Evolutionary conservation across 768 basidiomycete species (phyloP).

Genomic region (Mycena latifolia): DNA sequence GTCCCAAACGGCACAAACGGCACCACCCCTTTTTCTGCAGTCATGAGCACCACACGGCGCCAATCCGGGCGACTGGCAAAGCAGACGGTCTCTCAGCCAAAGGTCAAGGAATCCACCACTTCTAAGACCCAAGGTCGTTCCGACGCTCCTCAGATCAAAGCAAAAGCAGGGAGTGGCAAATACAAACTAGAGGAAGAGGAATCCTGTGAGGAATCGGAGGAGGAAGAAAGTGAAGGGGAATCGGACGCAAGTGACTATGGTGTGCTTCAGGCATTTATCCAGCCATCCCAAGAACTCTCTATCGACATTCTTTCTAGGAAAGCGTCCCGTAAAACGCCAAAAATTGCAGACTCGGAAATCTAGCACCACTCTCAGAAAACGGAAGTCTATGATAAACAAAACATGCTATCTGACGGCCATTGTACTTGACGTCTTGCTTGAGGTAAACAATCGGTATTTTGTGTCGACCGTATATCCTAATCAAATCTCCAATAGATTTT

Average conservation of each 20-base stretch:
- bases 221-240: constrained; percentile 8
- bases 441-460: constrained; percentile 33
- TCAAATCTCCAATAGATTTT: constrained; percentile 40
- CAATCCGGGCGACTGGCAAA: constrained; percentile 14
- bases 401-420: constrained; percentile 30
- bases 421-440: constrained; percentile 44
- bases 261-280: background rate
- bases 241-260: constrained; percentile 22
- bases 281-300: background rate
- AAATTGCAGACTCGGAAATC: constrained; percentile 12
- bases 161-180: background rate
- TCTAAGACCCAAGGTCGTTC: background rate
- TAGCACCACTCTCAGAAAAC: background rate
- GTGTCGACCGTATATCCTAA: background rate
- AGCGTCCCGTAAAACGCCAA: constrained; percentile 22
- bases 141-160: background rate
- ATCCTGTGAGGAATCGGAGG: constrained; percentile 27
- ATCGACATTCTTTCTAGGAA: background rate
- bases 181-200: background rate
- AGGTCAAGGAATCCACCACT: background rate
- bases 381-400: constrained; percentile 8
- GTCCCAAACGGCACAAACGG: no score
- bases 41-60: constrained; percentile 17
- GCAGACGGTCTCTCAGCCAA: background rate
- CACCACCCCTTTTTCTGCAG: background rate